Percentiles rank a stretch among this genome's conserved stretches.
Conservation (phyloP, 2,329 filamentous ascomycete genomes). For the Ustulina deusta region DNA sequence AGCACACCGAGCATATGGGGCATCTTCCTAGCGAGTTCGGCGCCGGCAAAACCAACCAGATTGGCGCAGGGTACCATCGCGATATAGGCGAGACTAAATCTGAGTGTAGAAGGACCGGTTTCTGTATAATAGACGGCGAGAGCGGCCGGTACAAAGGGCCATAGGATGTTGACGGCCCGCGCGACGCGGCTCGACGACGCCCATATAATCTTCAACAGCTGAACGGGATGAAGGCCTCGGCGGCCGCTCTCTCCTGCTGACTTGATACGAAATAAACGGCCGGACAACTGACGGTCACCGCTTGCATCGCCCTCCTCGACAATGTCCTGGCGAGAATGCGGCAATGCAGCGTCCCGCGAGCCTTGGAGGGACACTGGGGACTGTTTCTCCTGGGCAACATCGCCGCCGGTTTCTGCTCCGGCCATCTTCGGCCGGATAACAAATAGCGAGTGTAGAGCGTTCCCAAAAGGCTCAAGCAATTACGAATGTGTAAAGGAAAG, state of each 20-base stretch:
- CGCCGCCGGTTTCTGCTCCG: constrained; percentile 6
- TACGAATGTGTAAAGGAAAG: neutral
- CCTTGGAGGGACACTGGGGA: constrained; percentile 36
- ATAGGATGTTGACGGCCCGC: constrained; percentile 75
- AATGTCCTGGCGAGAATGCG: constrained; percentile 44
- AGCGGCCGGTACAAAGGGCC: constrained; percentile 79
- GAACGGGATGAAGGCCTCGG: constrained; percentile 70
- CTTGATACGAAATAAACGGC: constrained; percentile 49
- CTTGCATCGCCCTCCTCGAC: constrained; percentile 10
- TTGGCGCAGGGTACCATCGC: constrained; percentile 84
- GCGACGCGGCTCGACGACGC: constrained; percentile 73
- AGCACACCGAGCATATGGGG: constrained; percentile 78
- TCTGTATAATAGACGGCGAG: constrained; percentile 68
- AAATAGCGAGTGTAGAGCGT: neutral
- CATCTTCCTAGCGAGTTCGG: constrained; percentile 78
- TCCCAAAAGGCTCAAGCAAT: neutral
- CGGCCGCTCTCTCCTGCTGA: constrained; percentile 74
- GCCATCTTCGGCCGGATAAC: constrained; percentile 26
- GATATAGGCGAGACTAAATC: constrained; percentile 78
- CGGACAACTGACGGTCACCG: constrained; percentile 27
- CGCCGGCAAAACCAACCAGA: constrained; percentile 78
- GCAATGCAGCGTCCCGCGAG: constrained; percentile 45
- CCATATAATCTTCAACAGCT: constrained; percentile 74
- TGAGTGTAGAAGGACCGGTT: constrained; percentile 65
- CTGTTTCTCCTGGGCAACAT: constrained; percentile 40